Base-by-base conservation (phyloP, 768 basidiomycete genomes). In the Dioszegia hungarica region DNA sequence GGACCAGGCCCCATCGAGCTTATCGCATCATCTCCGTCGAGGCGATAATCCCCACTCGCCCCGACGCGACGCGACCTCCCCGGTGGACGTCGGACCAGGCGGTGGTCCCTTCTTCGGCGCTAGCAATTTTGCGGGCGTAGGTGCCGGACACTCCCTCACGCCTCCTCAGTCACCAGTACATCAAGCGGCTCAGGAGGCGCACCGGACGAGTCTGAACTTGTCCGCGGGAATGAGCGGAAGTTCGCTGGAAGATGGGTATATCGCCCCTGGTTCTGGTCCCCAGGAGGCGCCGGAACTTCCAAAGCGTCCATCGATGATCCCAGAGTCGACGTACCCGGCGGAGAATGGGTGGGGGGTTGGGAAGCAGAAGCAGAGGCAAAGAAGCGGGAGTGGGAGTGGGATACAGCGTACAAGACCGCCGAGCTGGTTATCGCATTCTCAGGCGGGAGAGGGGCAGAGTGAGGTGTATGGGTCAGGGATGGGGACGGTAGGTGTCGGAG, bases 91-190 rank as follows among this genome's bases (percentile, higher is more conserved):
- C 34, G 5, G 19, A 24, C 5, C 17, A 6, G 25, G 49, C 4
- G 9, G 10, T 2, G 37, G 37, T 22, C 34, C 36, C 10, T 51
- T 51, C 22, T 25, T 24, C 14, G 36, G 24, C 12, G 49, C 49
- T 24, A 36, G 19, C 15, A 59, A 57, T 27, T 62, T 63, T n/a
- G 69, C 69, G 0, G 69, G 69, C 17, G 54, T 71, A 20, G 69
- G 69, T 14, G 66, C 69, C 24, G 69, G 69, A 17, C 69, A 71
- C 60, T 61, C 62, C 3, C 40, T 71, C 19, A 66, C 69, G n/a
- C 69, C 69, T 12, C 64, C 66, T 11, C 51, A 57, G 25, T 58
- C 61, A n/a, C 68, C 68, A 9, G 29, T 64, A 19, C 68, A 70
- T 45, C 47, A 51, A 19, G 43, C 58, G 2, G 61, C 57, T 11